Percentiles rank a stretch among this genome's conserved stretches.
These are phyloP conservation scores for Aspergillus ellipticus DNA, from an alignment of 495 filamentous ascomycete species.

Conservation along the genomic window DNA sequence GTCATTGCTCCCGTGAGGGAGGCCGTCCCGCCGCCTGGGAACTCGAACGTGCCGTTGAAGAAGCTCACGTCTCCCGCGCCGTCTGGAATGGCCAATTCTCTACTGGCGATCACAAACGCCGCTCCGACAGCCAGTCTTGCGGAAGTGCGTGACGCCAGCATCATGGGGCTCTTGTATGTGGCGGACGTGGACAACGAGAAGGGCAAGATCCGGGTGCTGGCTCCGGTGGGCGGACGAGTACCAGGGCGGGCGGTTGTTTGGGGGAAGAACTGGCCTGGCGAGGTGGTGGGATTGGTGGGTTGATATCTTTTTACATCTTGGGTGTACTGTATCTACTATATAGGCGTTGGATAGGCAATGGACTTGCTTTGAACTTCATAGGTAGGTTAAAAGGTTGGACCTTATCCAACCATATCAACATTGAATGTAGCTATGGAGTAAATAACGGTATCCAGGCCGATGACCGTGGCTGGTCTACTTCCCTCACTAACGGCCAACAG, in stretches of 20 bases:
- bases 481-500: too few species aligned
- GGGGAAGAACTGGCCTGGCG: slow-evolving; percentile 50
- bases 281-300: slow-evolving; percentile 48
- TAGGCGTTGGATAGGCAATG: background rate
- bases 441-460: too few species aligned
- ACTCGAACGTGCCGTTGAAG: slow-evolving; percentile 24
- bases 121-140: slow-evolving; percentile 61
- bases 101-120: slow-evolving; percentile 78
- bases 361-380: slow-evolving; percentile 3
- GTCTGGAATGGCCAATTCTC: slow-evolving; percentile 48
- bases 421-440: background rate
- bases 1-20: slow-evolving; percentile 15
- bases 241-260: slow-evolving; percentile 75
- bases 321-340: background rate
- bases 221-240: slow-evolving; percentile 74
- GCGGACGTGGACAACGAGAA: slow-evolving; percentile 84
- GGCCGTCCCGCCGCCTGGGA: slow-evolving; percentile 11
- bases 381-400: background rate
- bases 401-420: too few species aligned
- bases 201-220: slow-evolving; percentile 73
- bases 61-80: slow-evolving; percentile 36
- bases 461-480: too few species aligned
- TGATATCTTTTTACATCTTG: slow-evolving; percentile 9
- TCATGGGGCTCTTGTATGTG: slow-evolving; percentile 91
- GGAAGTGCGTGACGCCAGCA: slow-evolving; percentile 74